phyloP scores from a whole-genome alignment of 768 basidiomycete genomes.

The Termitomyces bulborhizus region DNA sequence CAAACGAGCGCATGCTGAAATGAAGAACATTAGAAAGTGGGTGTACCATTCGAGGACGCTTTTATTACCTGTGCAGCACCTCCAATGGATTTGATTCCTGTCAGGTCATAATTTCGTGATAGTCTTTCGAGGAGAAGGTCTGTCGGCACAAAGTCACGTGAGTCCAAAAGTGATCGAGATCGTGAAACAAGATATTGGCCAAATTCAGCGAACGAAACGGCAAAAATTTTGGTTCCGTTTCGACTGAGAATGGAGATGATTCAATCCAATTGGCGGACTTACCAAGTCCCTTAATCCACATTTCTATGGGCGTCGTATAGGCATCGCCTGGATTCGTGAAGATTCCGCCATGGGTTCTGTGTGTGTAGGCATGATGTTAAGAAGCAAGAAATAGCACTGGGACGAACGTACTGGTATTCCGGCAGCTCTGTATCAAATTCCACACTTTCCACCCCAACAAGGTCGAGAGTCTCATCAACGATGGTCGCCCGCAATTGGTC shows the following conservation, averaged over 20 bases:
- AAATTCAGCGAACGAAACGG: conserved; percentile 21
- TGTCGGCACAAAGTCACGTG: conserved; percentile 24
- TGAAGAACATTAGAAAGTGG: background rate
- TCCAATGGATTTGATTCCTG: conserved; percentile 68
- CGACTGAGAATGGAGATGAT: conserved; percentile 16
- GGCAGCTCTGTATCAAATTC: conserved; percentile 78
- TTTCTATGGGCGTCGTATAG: conserved; percentile 83
- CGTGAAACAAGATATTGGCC: conserved; percentile 17
- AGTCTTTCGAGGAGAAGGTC: conserved; percentile 76
- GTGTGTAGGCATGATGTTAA: conserved; percentile 10
- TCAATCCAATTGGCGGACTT: conserved; percentile 23
- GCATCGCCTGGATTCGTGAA: conserved; percentile 84
- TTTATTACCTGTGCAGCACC: conserved; percentile 65
- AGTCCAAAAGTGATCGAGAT: conserved; percentile 26
- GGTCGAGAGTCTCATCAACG: conserved; percentile 76
- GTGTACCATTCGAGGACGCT: background rate
- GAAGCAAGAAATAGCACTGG: background rate
- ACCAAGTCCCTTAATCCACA: conserved; percentile 89
- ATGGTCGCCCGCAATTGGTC: conserved; percentile 82
- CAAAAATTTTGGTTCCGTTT: conserved; percentile 60
- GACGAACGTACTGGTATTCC: conserved; percentile 69
- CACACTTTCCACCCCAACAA: conserved; percentile 76
- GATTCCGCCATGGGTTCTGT: conserved; percentile 79
- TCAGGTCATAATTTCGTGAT: conserved; percentile 60
- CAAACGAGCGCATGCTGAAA: conserved; percentile 68